These are phyloP conservation scores for Candida patagonica DNA, from an alignment of 805 yeast genomes.

Conservation along the genomic window DNA sequence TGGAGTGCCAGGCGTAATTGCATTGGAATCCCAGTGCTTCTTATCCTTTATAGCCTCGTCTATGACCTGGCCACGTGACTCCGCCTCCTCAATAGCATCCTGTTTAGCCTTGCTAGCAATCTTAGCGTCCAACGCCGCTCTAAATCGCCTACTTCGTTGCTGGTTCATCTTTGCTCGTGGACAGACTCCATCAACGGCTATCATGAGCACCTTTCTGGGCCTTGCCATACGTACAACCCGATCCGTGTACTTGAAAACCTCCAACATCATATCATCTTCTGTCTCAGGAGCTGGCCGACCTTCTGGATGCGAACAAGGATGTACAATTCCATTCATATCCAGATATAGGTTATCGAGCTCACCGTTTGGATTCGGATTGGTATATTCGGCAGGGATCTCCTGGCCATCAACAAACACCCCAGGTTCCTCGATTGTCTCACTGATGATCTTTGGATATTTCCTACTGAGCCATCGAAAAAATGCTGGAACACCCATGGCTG, in stretches of 20 bases:
- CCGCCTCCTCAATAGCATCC: constrained; percentile 48
- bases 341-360: constrained; percentile 88
- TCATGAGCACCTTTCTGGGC: constrained; percentile 84
- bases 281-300: constrained; percentile 92
- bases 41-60: constrained; percentile 68
- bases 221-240: constrained; percentile 88
- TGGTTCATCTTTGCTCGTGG: constrained; percentile 98
- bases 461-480: constrained; percentile 91
- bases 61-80: constrained; percentile 59
- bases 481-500: constrained; percentile 77
- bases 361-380: constrained; percentile 85
- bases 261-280: constrained; percentile 94
- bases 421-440: constrained; percentile 76
- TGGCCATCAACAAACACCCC: constrained; percentile 47
- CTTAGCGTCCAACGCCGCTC: constrained; percentile 91
- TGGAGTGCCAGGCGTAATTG: constrained; percentile 98
- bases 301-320: constrained; percentile 98
- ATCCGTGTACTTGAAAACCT: constrained; percentile 86
- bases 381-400: constrained; percentile 54
- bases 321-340: constrained; percentile 99
- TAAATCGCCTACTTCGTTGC: constrained; percentile 90
- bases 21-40: constrained; percentile 85
- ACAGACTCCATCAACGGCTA: constrained; percentile 98
- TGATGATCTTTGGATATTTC: constrained; percentile 88
- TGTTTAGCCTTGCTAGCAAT: constrained; percentile 62